Base-by-base conservation (phyloP, 2,329 filamentous ascomycete species). In the Sporothrix inflata region DNA sequence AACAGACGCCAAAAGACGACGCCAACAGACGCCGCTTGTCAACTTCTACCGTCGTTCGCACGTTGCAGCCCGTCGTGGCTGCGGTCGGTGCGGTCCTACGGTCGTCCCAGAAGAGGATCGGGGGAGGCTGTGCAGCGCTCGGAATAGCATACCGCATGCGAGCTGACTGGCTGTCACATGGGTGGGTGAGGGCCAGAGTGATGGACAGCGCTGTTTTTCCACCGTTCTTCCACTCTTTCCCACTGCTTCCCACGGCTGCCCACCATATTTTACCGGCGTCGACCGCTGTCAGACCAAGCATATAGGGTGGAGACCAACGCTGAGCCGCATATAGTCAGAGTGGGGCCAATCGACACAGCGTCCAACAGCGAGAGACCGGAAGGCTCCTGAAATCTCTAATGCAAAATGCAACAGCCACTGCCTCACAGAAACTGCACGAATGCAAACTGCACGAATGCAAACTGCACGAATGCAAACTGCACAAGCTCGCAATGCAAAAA, bases 21-120 rank as follows among this genome's bases (percentile, higher is more conserved):
- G 42, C 42, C 42, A 45, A 45, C 11, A 30, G 30, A 40, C 55
- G 34, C 19, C 55, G 27, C 27, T 34, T 21, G 57, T 40, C 57
- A 40, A 40, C 57, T 19, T 4, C n/a, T 53, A 49, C 16, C 60
- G 27, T 27, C 5, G 2, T 24, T 57, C 53, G 53, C 53, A 40
- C 5, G 34, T 24, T 45, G 60, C 60, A 65, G 60, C 21, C 60
- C 38, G 38, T 27, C 60, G 60, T 45, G 60, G 60, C 60, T 61
- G 40, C 30, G 30, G 30, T 34, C 30, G 30, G 30, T 34, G 38
- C 38, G 38, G 55, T 7, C 60, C 60, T 45, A n/a, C 38, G 11
- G 60, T 40, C 12, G 60, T 65, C 38, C 38, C 60, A 45, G 38
- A 65, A 27, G 60, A 65, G 60, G 38, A 65, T 65, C 60, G 60